Evolutionary conservation across 2,329 filamentous ascomycete genomes (phyloP).

Genomic region (Pseudogymnoascus sp.): DNA sequence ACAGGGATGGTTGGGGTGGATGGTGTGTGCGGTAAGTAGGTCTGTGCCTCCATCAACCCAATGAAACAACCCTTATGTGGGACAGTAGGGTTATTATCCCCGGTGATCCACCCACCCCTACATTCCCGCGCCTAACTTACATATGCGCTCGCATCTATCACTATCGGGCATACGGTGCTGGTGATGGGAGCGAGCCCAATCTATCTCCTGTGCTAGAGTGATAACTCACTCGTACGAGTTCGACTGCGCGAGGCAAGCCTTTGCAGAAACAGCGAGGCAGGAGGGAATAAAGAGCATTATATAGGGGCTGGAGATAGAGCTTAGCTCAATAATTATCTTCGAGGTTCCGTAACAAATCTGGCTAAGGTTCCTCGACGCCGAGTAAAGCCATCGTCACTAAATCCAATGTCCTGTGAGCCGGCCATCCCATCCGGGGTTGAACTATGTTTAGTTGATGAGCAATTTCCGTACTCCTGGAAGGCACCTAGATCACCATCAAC

Average conservation of each 20-base stretch:
- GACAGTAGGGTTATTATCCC: background rate
- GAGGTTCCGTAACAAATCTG: constrained; percentile 28
- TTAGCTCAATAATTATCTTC: background rate
- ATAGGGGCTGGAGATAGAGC: constrained; percentile 13
- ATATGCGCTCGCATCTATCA: too few species aligned
- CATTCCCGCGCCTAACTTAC: too few species aligned
- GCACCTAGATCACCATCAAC: background rate
- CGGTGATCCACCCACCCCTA: too few species aligned
- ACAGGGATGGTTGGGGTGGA: background rate
- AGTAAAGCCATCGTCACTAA: background rate
- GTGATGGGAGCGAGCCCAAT: too few species aligned
- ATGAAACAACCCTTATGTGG: background rate
- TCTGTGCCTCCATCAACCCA: too few species aligned
- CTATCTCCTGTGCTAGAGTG: constrained; percentile 30
- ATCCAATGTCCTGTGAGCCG: background rate
- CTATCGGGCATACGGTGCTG: too few species aligned
- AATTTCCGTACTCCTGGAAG: background rate
- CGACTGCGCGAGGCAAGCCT: constrained; percentile 71
- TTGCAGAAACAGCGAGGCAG: constrained; percentile 32
- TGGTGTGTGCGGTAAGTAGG: too few species aligned
- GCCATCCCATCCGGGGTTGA: background rate
- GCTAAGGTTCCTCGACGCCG: constrained; percentile 16
- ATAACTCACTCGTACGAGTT: constrained; percentile 70
- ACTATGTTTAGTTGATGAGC: background rate
- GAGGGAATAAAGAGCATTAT: constrained; percentile 23